phyloP scores from a whole-genome alignment of 805 yeast species.

The Yarrowia sp. region DNA sequence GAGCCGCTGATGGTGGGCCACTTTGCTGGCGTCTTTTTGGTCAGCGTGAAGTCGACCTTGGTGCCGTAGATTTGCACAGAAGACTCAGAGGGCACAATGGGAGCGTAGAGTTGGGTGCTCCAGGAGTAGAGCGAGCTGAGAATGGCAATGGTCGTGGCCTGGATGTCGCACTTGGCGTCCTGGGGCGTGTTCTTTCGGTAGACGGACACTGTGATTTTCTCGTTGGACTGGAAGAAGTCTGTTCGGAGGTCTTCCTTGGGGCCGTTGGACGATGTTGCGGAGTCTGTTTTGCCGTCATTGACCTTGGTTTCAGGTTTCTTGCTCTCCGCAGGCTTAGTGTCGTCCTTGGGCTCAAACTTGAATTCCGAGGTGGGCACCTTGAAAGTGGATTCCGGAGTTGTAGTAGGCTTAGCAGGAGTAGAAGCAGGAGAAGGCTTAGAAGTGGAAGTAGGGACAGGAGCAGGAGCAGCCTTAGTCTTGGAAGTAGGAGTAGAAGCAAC shows the following conservation, averaged over 20 bases:
- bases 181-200: constrained; percentile 65
- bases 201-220: constrained; percentile 60
- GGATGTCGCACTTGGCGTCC: constrained; percentile 45
- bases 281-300: too few species aligned
- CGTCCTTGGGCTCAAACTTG: background rate
- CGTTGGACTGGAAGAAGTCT: constrained; percentile 72
- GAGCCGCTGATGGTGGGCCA: background rate
- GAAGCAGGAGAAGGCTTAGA: background rate
- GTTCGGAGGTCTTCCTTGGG: background rate
- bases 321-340: background rate
- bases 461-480: too few species aligned
- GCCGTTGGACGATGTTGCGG: background rate
- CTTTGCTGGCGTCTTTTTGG: constrained; percentile 42
- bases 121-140: constrained; percentile 30
- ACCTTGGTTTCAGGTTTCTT: too few species aligned
- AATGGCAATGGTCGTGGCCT: constrained; percentile 27
- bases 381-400: background rate
- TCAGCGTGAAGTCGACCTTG: constrained; percentile 68
- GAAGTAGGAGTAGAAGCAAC: background rate
- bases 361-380: constrained; percentile 3
- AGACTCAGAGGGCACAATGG: constrained; percentile 50
- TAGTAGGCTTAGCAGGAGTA: background rate
- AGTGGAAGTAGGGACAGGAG: background rate
- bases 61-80: constrained; percentile 58
- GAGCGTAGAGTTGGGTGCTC: constrained; percentile 54